These are phyloP conservation scores for Daldinia childiae DNA, from an alignment of 495 filamentous ascomycete species.

Conservation along the genomic window DNA sequence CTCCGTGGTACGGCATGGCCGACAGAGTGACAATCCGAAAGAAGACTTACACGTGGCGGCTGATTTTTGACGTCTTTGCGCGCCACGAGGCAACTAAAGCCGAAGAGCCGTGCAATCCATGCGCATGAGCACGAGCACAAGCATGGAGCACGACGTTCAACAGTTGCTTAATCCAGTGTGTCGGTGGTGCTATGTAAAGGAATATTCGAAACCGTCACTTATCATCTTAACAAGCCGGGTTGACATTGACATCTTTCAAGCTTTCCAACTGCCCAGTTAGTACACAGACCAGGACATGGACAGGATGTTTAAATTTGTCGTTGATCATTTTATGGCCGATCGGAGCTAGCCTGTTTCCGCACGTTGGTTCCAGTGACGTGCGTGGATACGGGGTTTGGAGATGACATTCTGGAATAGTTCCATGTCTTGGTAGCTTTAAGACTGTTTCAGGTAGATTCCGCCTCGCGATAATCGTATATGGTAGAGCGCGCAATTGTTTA, in stretches of 20 bases:
- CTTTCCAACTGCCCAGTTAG: background rate
- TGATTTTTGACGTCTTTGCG: slow-evolving; percentile 11
- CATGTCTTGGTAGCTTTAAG: slow-evolving; percentile 3
- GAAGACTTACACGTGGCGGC: slow-evolving; percentile 19
- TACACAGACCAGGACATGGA: background rate
- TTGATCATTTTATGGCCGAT: slow-evolving; percentile 16
- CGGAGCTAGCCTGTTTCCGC: slow-evolving; percentile 2
- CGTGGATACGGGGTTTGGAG: background rate
- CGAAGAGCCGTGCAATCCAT: slow-evolving; percentile 11
- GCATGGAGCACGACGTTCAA: background rate
- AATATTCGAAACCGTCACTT: background rate
- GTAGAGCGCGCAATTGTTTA: background rate
- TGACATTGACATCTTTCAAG: slow-evolving; percentile 1
- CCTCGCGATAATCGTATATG: background rate
- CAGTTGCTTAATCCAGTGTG: background rate
- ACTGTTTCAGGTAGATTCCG: slow-evolving; percentile 10
- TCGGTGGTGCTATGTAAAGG: background rate
- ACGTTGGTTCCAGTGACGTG: slow-evolving; percentile 9
- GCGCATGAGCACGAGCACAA: background rate
- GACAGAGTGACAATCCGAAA: slow-evolving; percentile 11
- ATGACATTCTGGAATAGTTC: slow-evolving; percentile 5
- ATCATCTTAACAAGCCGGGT: background rate
- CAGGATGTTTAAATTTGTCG: background rate
- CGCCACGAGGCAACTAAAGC: slow-evolving; percentile 20
- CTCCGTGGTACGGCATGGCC: slow-evolving; percentile 27